Evolutionary conservation across 2,329 filamentous ascomycete genomes (phyloP), one percentile per base, ranked within the genome.

Genomic region (Penicillium griseofulvum): DNA sequence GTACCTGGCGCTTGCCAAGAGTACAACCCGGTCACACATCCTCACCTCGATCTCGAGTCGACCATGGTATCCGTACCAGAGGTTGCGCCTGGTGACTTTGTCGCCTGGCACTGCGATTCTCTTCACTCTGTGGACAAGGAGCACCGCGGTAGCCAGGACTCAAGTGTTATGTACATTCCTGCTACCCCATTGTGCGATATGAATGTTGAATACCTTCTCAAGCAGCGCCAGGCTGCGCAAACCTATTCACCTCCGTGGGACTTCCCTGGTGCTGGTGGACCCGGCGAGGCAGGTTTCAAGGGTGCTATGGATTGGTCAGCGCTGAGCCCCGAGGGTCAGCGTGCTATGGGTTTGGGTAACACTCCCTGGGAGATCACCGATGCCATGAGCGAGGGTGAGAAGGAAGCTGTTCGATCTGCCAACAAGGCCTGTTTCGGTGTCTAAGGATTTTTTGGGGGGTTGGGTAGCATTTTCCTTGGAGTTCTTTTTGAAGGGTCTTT

Each of bases 121-220:
- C 88, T 95, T 46, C 92, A 96, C 69, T 84, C 90, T 0, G 92
- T 97, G 0, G 92, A 97, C 74, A 87, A 84, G 61, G 79, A 86
- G 1, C 92, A 97, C 69, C 73, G 73, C 1, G 93, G 92, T 1
- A 79, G 75, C 1, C 73, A 77, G 0, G 92, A 97, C 71, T 91
- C 89, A 0, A 91, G 87, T 63, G 92, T 96, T 0, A 68, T 97
- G 56, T 97, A 97, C 67, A 96, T 97, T 52, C 91, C 92, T 0
- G 87, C 90, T 0, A 94, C 89, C 52, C 91, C 92, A 0, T 80
- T 91, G 29, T 96, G 91, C 0, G 83, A 87, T 50, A 75, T 79
- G 37, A 96, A 94, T 65, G 86, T 88, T 0, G 74, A 82, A 22
- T 94, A 92, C 68, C 77, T 93, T 1, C 80, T 75, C 1, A 80